Base-by-base conservation (phyloP, 371 early-diverging fungal species). In the Phascolomyces articulosus region DNA sequence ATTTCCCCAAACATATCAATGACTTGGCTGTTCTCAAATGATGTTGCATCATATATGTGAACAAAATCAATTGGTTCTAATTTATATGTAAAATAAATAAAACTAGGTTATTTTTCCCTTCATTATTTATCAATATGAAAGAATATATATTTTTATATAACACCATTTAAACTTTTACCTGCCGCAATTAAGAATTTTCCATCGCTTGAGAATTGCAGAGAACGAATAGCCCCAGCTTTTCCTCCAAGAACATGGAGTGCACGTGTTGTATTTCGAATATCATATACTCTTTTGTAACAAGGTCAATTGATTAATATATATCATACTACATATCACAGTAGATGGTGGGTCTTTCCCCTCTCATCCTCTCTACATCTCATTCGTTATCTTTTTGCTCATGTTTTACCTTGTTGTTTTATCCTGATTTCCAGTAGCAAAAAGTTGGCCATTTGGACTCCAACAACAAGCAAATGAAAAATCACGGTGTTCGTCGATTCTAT, bases 1-100 rank as follows among this genome's bases (percentile, higher is more conserved):
- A 92, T 84, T 58, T 95, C 94, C 4, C 96, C 96, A 78, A 94
- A 89, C 74, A 95, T 86, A 66, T 91, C 92, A 53, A 95, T 82
- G 23, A 85, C 82, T 77, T 95, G 95, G 15, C 84, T 78, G 4
- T 64, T 58, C 6, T 67, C 70, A 60, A 80, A 87, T 9, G 64
- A 51, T 0, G 64, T 44, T 2, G 84, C 71, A 41, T 93, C 93
- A 24, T 87, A 87, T 3, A 95, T 66, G 66, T 94, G 93, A 18
- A 95, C 91, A 75, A 80, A 91, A 64, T 94, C 91, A 24, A 90
- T 87, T 0, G 92, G 86, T 70, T 90, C 91, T 74, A 60, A n/a
- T n/a, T 21, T 3, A 28, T 34, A 31, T 68, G 67, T 21, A 31
- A 6, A 31, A 9, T 31, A 9, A 6, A 6, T 31, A 9, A 31